These are phyloP conservation scores for Loxodes magnus DNA, from an alignment of 73 alveolate genomes.

Conservation along the genomic window DNA sequence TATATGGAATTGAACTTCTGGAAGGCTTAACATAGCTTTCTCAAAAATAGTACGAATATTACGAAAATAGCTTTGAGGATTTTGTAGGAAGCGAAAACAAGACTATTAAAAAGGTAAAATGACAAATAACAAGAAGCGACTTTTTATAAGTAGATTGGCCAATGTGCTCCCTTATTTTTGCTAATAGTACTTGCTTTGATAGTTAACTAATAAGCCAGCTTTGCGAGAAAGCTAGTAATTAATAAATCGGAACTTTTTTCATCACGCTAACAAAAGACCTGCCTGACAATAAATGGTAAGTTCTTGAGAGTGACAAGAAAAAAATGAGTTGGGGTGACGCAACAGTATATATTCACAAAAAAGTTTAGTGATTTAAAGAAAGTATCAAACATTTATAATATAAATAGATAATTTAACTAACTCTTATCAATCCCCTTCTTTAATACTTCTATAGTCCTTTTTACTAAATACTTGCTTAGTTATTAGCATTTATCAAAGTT, in stretches of 20 bases:
- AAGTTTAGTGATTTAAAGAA: no score
- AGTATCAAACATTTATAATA: no score
- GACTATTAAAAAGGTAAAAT: no score
- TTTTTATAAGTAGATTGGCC: background rate
- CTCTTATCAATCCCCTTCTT: no score
- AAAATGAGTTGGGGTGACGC: conserved; percentile 18
- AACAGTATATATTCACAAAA: conserved; percentile 9
- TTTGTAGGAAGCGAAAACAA: no score
- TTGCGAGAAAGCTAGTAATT: background rate
- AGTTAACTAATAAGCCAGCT: background rate
- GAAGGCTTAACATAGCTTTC: no score
- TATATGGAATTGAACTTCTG: conserved; percentile 69
- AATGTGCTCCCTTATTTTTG: background rate
- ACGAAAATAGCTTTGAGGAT: no score
- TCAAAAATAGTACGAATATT: no score
- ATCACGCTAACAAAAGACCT: background rate
- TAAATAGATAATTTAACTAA: no score
- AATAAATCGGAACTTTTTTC: background rate
- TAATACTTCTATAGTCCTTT: no score
- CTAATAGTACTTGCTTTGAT: background rate
- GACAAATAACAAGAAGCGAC: background rate
- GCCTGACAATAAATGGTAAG: conserved; percentile 1
- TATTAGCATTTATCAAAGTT: no score
- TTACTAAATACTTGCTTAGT: no score
- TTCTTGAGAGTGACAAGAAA: background rate